A percentile compares a stretch with the other conserved stretches of the same genome.
These are phyloP conservation scores for Quercus ilex DNA, from an alignment of 306 rosid species.

Conservation along the genomic window DNA sequence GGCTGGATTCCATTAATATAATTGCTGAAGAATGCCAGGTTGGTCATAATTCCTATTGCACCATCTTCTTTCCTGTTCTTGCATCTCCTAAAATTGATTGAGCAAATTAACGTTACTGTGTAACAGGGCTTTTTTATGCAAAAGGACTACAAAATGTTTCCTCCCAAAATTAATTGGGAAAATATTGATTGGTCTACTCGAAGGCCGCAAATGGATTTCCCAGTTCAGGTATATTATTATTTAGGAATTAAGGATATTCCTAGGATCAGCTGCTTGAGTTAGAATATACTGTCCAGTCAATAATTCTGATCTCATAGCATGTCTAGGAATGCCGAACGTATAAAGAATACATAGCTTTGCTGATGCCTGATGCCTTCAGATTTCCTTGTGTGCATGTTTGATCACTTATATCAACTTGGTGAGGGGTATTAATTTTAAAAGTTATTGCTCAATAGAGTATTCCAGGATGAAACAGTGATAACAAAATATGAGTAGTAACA, in stretches of 20 bases:
- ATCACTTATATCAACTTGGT: too few species aligned
- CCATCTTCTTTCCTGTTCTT: background rate
- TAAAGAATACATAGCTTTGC: too few species aligned
- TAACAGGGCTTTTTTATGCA: conserved; percentile 96
- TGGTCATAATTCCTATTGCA: conserved; percentile 12
- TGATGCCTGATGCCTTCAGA: too few species aligned
- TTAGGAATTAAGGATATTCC: background rate
- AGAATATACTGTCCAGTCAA: too few species aligned
- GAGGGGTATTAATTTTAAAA: too few species aligned
- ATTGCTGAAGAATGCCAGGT: conserved; percentile 92
- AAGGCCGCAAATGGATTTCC: conserved; percentile 96
- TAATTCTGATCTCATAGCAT: too few species aligned
- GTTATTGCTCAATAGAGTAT: too few species aligned
- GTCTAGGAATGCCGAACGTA: too few species aligned
- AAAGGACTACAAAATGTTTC: conserved; percentile 98
- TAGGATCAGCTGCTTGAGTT: too few species aligned
- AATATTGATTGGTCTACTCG: conserved; percentile 83
- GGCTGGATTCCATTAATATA: conserved; percentile 76
- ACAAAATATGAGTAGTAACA: background rate
- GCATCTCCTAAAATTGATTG: conserved; percentile 13
- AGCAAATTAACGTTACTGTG: background rate
- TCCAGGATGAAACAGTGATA: too few species aligned
- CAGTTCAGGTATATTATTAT: conserved; percentile 67
- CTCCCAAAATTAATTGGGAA: conserved; percentile 90
- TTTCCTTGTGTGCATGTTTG: too few species aligned